Base-by-base conservation (phyloP, 2,329 filamentous ascomycete genomes). In the Rhynchosporium secalis region DNA sequence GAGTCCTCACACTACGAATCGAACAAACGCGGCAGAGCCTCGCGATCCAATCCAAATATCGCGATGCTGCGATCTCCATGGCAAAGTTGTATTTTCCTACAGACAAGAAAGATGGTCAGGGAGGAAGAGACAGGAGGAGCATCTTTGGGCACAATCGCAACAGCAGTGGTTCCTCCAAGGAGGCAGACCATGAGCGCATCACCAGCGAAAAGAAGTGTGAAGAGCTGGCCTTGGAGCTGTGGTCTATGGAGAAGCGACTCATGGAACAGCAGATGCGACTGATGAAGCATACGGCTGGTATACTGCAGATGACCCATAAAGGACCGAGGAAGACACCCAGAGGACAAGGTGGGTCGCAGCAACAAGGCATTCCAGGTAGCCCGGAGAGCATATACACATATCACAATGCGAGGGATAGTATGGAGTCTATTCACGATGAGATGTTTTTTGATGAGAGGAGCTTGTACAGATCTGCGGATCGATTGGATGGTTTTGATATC, bases 31-130 rank as follows among this genome's bases (percentile, higher is more conserved):
- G 88, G 68, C 85, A 91, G 64, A 96, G 94, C 76, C 82, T 99
- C 43, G 87, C 88, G 38, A 86, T 98, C 51, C 95, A 99, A 75
- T 90, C 87, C 60, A 99, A 98, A 78, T 92, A 97, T 71, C 90
- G 92, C 70, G 94, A 98, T 81, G 95, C 95, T 0, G 92, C 95
- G 10, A 85, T 89, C 67, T 96, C 92, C 46, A 87, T 99, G 76
- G 88, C 88, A 62, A 88, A 89, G 70, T 80, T 99, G 36, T 92
- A 96, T 73, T 85, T 85, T 8, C 82, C 86, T n/a, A 81, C 82
- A n/a, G 78, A 78, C 55, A 82, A 80, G 69, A 79, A 81, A 57
- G 69, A 82, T 43, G 80, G 79, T 3, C 61, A 59, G n/a, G 82
- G 83, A 56, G 76, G 75, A 63, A 82, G 78, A 62, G 77, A 77